These are phyloP conservation scores for Pestalotiopsis sp. DNA, from an alignment of 2,329 filamentous ascomycete genomes.

Conservation along the genomic window DNA sequence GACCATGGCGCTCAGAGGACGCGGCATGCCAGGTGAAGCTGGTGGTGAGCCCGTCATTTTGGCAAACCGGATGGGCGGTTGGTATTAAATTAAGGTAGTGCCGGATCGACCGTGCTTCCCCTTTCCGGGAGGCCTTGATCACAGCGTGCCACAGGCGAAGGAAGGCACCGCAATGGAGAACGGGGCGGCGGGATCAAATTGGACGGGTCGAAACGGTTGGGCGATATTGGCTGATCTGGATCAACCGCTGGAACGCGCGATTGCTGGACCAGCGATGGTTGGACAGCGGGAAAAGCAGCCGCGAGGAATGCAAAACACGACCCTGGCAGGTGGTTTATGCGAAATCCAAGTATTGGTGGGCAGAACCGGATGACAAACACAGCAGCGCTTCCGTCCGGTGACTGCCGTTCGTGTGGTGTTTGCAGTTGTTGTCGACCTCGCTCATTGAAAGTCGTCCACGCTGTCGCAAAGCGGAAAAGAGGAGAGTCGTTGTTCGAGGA, in stretches of 20 bases:
- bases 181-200: slow-evolving; percentile 3
- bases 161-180: background rate
- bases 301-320: slow-evolving; percentile 15
- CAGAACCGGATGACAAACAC: background rate
- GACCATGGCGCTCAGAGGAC: slow-evolving; percentile 82
- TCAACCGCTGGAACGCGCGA: slow-evolving; percentile 5
- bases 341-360: background rate
- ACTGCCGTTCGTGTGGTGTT: background rate
- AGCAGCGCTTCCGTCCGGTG: slow-evolving; percentile 7
- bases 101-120: background rate
- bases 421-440: background rate
- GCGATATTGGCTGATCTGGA: background rate
- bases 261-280: slow-evolving; percentile 1
- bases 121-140: slow-evolving; percentile 1
- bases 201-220: background rate
- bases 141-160: background rate
- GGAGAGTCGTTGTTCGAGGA: background rate
- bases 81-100: slow-evolving; percentile 8
- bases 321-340: slow-evolving; percentile 10
- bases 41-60: slow-evolving; percentile 72
- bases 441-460: background rate
- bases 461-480: slow-evolving; percentile 2
- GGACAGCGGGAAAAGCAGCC: slow-evolving; percentile 4
- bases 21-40: slow-evolving; percentile 61
- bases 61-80: slow-evolving; percentile 12